phyloP scores from a whole-genome alignment of 306 rosid genomes.

The Lablab purpureus region DNA sequence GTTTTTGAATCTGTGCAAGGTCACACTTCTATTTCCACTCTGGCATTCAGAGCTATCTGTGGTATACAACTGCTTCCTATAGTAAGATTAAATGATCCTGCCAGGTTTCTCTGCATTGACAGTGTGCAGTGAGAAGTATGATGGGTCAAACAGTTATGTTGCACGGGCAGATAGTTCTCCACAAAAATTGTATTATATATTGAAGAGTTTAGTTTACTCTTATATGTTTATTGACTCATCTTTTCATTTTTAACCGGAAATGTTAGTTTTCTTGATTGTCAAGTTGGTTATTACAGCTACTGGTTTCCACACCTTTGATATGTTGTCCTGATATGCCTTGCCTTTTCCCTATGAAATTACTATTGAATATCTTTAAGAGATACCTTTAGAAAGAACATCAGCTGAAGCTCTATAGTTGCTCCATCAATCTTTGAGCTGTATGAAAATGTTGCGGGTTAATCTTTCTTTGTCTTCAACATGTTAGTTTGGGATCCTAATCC shows the following conservation, averaged over 20 bases:
- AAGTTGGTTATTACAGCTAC: neutral
- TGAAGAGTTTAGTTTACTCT: conserved; percentile 5
- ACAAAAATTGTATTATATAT: neutral
- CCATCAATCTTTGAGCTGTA: neutral
- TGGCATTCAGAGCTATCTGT: conserved; percentile 78
- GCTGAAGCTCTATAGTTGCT: neutral
- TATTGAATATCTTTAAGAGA: neutral
- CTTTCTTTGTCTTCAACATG: neutral
- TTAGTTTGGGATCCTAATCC: neutral
- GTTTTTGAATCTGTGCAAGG: conserved; percentile 45
- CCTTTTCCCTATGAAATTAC: neutral
- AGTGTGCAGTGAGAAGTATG: conserved; percentile 99
- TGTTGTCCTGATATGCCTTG: neutral
- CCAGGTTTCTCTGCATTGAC: conserved; percentile 99
- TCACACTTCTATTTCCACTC: conserved; percentile 55
- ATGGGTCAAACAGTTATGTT: conserved; percentile 75
- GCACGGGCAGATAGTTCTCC: conserved; percentile 28
- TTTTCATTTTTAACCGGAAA: neutral
- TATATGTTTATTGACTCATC: neutral
- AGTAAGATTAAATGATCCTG: conserved; percentile 70
- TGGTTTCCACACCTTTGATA: neutral
- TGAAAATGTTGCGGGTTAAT: neutral
- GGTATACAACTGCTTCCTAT: conserved; percentile 81
- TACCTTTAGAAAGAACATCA: neutral
- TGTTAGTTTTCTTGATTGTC: neutral